Conservation (phyloP, 345 rosid species). For the Triadica sebifera region DNA sequence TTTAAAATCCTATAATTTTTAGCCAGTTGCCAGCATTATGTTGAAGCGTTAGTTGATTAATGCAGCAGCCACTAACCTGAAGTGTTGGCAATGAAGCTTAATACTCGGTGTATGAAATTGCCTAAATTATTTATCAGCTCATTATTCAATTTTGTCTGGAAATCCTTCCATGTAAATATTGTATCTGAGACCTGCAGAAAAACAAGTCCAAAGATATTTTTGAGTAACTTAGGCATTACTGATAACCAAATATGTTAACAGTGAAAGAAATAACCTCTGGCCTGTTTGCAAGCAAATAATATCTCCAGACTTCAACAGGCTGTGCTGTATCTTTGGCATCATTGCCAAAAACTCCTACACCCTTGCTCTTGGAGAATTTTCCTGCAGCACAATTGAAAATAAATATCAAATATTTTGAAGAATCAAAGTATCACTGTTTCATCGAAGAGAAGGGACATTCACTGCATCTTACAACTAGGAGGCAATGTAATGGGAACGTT, state of each 20-base stretch:
- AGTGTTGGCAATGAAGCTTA: slow-evolving; percentile 58
- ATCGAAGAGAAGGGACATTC: not conserved
- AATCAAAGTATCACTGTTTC: not conserved
- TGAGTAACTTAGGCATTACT: not conserved
- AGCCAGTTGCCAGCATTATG: slow-evolving; percentile 6
- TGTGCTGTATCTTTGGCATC: slow-evolving; percentile 84
- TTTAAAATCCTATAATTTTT: not conserved
- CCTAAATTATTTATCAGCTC: slow-evolving; percentile 61
- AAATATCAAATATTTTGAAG: slow-evolving; percentile 3
- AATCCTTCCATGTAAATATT: slow-evolving; percentile 53
- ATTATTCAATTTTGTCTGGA: slow-evolving; percentile 55
- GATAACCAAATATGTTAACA: not conserved
- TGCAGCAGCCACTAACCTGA: slow-evolving; percentile 36
- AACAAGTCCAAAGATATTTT: slow-evolving; percentile 6
- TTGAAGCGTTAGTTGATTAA: not conserved
- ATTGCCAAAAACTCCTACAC: slow-evolving; percentile 95
- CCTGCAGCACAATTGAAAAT: slow-evolving; percentile 44
- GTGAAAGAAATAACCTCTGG: slow-evolving; percentile 64
- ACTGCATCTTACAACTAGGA: not conserved
- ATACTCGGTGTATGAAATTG: slow-evolving; percentile 55
- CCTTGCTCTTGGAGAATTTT: slow-evolving; percentile 94
- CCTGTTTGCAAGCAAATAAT: slow-evolving; percentile 85
- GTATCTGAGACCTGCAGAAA: slow-evolving; percentile 50
- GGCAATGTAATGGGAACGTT: not conserved
- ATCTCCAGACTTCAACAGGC: slow-evolving; percentile 97